Evolutionary conservation across 2,329 filamentous ascomycete genomes (phyloP), one percentile per base, ranked within the genome.

Genomic region (Sporothrix humicola): DNA sequence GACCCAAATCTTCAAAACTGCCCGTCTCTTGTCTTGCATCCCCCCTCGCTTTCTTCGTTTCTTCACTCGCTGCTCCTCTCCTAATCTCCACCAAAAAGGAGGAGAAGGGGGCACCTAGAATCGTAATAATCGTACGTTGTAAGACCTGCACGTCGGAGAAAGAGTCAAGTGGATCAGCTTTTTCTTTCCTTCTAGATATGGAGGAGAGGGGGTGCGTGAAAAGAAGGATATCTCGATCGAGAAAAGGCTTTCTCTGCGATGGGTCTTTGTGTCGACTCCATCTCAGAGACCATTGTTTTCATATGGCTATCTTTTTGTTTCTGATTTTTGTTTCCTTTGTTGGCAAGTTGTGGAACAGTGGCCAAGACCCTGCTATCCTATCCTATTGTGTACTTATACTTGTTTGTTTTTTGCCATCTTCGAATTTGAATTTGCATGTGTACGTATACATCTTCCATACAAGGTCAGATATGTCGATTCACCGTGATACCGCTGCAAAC

Each of bases 101-200:
- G 15, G 9, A 10, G 46, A 37, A 52, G 63, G 2, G 48, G 48
- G 12, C 2, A 26, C 26, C 13, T 4, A 42, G 10, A 61, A 42
- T 10, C 31, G 58, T 37, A 61, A 42, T 42, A 44, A 63, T 63
- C 58, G 31, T 31, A 50, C 15, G 42, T 63, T 37, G 31, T 31
- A 50, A 26, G 42, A 68, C 23, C 31, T 31, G 44, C 44, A 23
- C 26, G 48, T 69, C 66, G 48, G 66, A 44, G 66, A 69, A 69
- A 56, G 48, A 69, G 15, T 52, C 48, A 54, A 69, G 17, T 69
- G 48, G 48, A 15, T 26, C 15, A 54, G 20, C 61, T 48, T 23
- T 48, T 8, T 6, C 8, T 31, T 7, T 3, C 23, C 23, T 61
- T 37, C 7, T 1, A 9, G 15, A 20, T 15, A 20, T 52, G 42